These are phyloP conservation scores for Clathrospora elynae DNA, from an alignment of 2,329 filamentous ascomycete species.

Conservation along the genomic window DNA sequence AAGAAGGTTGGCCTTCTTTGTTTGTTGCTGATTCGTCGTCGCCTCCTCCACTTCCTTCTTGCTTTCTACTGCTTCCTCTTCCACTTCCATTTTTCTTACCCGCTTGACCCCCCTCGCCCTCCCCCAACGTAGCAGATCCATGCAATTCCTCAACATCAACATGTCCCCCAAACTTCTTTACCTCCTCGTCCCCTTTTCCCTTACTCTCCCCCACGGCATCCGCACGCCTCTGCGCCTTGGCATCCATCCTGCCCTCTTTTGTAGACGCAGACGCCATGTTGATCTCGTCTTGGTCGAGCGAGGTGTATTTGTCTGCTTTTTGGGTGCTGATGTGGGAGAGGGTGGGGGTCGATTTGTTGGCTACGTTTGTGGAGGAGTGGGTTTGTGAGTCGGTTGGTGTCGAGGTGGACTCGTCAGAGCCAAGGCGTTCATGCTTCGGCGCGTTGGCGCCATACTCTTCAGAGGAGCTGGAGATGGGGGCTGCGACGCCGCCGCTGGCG, in stretches of 20 bases:
- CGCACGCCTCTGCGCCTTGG: slow-evolving; percentile 3
- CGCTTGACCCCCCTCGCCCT: not conserved
- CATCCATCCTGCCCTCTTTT: not conserved
- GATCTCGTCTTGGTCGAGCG: slow-evolving; percentile 15
- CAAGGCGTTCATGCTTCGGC: slow-evolving; percentile 8
- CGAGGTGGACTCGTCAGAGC: not conserved
- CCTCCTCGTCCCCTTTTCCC: slow-evolving; percentile 1
- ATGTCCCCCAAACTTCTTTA: slow-evolving; percentile 6
- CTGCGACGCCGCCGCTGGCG: slow-evolving; percentile 15
- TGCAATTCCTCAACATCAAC: slow-evolving; percentile 19
- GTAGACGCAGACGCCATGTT: slow-evolving; percentile 2
- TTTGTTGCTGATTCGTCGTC: too few relatives aligned
- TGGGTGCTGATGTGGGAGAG: not conserved
- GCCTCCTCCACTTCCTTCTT: not conserved
- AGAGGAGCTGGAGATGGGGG: slow-evolving; percentile 6
- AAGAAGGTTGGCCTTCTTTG: too few relatives aligned
- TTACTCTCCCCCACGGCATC: slow-evolving; percentile 6
- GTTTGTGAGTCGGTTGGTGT: not conserved
- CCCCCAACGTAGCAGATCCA: slow-evolving; percentile 2
- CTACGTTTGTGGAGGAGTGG: not conserved
- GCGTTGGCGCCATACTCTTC: slow-evolving; percentile 14
- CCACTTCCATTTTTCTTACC: not conserved
- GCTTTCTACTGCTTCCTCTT: not conserved
- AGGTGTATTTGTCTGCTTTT: slow-evolving; percentile 10
- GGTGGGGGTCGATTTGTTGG: not conserved